A percentile compares a stretch with the other conserved stretches of the same genome.
phyloP scores from a whole-genome alignment of 805 yeast genomes.

The Brettanomyces naardenensis region DNA sequence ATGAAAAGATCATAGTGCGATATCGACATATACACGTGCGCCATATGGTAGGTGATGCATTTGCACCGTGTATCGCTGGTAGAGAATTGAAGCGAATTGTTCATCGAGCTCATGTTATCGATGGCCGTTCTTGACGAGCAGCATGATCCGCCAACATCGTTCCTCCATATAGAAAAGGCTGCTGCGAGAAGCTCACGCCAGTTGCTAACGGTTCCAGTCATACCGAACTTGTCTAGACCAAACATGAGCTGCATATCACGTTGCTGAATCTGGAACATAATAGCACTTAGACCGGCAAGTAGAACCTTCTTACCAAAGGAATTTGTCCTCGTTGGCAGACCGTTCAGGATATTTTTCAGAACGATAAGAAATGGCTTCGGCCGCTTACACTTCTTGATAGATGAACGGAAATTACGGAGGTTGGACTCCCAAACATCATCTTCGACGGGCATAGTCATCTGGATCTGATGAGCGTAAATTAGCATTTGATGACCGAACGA shows the following conservation, averaged over 20 bases:
- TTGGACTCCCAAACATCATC: slow-evolving; percentile 47
- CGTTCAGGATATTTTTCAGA: slow-evolving; percentile 49
- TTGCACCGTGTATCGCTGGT: slow-evolving; percentile 44
- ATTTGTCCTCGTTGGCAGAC: slow-evolving; percentile 37
- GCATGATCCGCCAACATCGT: slow-evolving; percentile 33
- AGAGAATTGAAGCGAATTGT: slow-evolving; percentile 25
- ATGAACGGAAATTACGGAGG: slow-evolving; percentile 14
- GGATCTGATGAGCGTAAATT: slow-evolving; percentile 50
- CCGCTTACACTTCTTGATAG: slow-evolving; percentile 18
- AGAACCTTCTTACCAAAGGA: slow-evolving; percentile 61
- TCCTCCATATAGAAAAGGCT: slow-evolving; percentile 66
- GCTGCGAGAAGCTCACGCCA: slow-evolving; percentile 70
- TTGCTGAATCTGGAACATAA: slow-evolving; percentile 68
- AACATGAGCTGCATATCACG: slow-evolving; percentile 53
- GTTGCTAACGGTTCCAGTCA: slow-evolving; percentile 26
- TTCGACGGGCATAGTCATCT: slow-evolving; percentile 54
- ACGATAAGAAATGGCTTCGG: slow-evolving; percentile 45
- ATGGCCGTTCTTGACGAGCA: slow-evolving; percentile 28
- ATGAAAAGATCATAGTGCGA: slow-evolving; percentile 75
- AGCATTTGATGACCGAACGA: slow-evolving; percentile 68
- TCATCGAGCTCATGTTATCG: slow-evolving; percentile 20
- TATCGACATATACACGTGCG: slow-evolving; percentile 62
- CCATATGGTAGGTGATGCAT: slow-evolving; percentile 62
- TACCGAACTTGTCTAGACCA: slow-evolving; percentile 32
- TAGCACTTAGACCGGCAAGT: slow-evolving; percentile 57